Percentiles rank a stretch among this genome's conserved stretches.
Conservation (phyloP, 2,329 filamentous ascomycete species). For the Immersiporthe knoxdaviesiana region DNA sequence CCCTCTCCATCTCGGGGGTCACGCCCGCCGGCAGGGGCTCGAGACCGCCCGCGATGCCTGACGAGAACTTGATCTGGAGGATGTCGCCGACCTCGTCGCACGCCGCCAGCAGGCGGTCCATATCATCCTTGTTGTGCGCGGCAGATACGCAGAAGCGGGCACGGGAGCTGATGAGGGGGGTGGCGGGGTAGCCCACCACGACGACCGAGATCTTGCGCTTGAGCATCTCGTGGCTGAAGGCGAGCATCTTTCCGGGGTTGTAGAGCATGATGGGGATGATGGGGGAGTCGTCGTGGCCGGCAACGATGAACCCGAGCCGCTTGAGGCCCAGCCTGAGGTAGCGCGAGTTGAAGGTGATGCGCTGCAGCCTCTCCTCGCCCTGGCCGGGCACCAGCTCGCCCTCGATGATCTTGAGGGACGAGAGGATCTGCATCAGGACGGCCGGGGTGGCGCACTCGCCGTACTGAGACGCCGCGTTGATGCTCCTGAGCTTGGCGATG, state of each 20-base stretch:
- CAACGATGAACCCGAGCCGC: conserved; percentile 94
- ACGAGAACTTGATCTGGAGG: conserved; percentile 96
- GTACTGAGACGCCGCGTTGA: conserved; percentile 83
- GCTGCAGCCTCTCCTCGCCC: conserved; percentile 91
- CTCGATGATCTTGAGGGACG: conserved; percentile 83
- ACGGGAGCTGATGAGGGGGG: conserved; percentile 90
- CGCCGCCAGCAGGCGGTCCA: conserved; percentile 84
- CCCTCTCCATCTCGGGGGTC: conserved; percentile 71
- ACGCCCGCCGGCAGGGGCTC: conserved; percentile 75
- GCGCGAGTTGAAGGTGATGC: conserved; percentile 96
- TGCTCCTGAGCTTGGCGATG: conserved; percentile 86
- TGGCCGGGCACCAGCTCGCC: conserved; percentile 88
- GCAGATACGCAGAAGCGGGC: conserved; percentile 95
- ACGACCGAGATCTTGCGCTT: conserved; percentile 97
- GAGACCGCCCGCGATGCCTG: conserved; percentile 86
- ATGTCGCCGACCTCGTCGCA: conserved; percentile 93
- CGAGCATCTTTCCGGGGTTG: conserved; percentile 98
- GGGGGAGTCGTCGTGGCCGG: conserved; percentile 95
- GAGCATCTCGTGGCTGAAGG: conserved; percentile 98
- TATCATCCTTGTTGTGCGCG: conserved; percentile 96
- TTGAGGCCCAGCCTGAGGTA: conserved; percentile 98
- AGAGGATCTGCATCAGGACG: conserved; percentile 87
- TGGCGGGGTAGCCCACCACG: conserved; percentile 95
- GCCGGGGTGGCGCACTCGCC: conserved; percentile 87
- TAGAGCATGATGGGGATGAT: conserved; percentile 95